phyloP scores from a whole-genome alignment of 768 basidiomycete genomes.

The Clitopilus passeckerianus region DNA sequence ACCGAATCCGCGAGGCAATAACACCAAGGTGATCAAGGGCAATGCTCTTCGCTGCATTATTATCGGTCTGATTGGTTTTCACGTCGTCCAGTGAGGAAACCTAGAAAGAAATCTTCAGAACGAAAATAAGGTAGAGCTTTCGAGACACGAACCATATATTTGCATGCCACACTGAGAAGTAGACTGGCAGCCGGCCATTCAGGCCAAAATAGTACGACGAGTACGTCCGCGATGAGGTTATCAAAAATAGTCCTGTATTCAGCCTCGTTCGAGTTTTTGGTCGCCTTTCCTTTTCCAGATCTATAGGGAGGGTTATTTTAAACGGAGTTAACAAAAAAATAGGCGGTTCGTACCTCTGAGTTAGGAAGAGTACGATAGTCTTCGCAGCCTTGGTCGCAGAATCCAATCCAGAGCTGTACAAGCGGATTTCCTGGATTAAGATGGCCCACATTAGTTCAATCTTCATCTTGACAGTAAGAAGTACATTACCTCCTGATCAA shows the following conservation, averaged over 20 bases:
- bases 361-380: slow-evolving; percentile 75
- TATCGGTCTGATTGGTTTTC: slow-evolving; percentile 67
- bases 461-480: neutral
- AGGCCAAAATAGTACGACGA: slow-evolving; percentile 87
- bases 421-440: slow-evolving; percentile 51
- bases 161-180: slow-evolving; percentile 73
- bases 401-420: slow-evolving; percentile 71
- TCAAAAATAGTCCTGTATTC: slow-evolving; percentile 94
- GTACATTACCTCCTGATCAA: slow-evolving; percentile 51
- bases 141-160: slow-evolving; percentile 66
- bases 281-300: slow-evolving; percentile 82
- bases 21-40: slow-evolving; percentile 91
- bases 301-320: slow-evolving; percentile 23
- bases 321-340: neutral
- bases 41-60: slow-evolving; percentile 81
- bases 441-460: neutral
- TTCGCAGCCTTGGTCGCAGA: slow-evolving; percentile 82
- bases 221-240: slow-evolving; percentile 81
- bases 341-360: slow-evolving; percentile 42
- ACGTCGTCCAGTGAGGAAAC: slow-evolving; percentile 80
- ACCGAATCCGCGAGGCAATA: slow-evolving; percentile 80
- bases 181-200: slow-evolving; percentile 96
- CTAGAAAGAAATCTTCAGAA: slow-evolving; percentile 28
- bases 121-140: neutral
- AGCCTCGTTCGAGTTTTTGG: slow-evolving; percentile 89